Conservation (phyloP, 768 basidiomycete genomes). For the Pleurotus citrinopileatus region DNA sequence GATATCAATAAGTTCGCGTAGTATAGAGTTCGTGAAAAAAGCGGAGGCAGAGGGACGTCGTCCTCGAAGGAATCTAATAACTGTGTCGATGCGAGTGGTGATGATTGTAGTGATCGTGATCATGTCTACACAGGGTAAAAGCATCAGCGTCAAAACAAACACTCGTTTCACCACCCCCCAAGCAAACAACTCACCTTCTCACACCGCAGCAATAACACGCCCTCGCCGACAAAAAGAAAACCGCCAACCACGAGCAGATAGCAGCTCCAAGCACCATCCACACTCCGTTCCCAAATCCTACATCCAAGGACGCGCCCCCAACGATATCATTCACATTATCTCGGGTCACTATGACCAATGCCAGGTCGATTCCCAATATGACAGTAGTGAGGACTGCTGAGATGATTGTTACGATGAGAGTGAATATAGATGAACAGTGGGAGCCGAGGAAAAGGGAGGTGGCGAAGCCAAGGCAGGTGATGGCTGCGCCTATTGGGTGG, state of each 20-base stretch:
- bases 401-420: conserved; percentile 57
- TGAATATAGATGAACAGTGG: conserved; percentile 49
- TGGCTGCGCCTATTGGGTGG: conserved; percentile 62
- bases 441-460: conserved; percentile 59
- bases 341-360: conserved; percentile 52
- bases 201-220: conserved; percentile 71
- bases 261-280: conserved; percentile 69
- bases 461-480: conserved; percentile 52
- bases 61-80: neutral
- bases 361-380: conserved; percentile 61
- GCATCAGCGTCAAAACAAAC: neutral
- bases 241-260: conserved; percentile 55
- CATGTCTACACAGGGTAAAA: conserved; percentile 6
- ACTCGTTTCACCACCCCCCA: neutral
- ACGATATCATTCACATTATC: conserved; percentile 30
- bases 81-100: conserved; percentile 1
- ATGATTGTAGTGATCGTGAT: conserved; percentile 9
- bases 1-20: no score
- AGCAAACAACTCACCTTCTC: conserved; percentile 29
- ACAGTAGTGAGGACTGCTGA: conserved; percentile 52
- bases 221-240: conserved; percentile 59
- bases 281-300: conserved; percentile 62
- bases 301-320: conserved; percentile 36
- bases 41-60: neutral
- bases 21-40: neutral